Base-by-base conservation (phyloP, 2,329 filamentous ascomycete species). In the Penicillium fuscoglaucum region DNA sequence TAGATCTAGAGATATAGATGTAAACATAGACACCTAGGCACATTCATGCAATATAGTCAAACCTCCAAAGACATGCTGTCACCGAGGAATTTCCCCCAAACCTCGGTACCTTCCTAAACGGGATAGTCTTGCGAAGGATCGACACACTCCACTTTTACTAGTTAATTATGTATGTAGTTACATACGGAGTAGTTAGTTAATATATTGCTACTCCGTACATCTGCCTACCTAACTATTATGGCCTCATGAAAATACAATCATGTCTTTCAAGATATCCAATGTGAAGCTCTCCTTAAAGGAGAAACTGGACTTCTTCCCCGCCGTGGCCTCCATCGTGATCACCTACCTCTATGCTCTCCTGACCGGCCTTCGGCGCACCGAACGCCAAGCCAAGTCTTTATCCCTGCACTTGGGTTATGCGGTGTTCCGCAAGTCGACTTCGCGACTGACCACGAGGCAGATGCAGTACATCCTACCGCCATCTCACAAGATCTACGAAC, bases 331-430 rank as follows among this genome's bases (percentile, higher is more conserved):
- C 15, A 64, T 75, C 33, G 43, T 60, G 5, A 26, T 69, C 37
- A 65, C 70, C 4, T 63, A 63, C 21, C 59, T 70, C 47, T 73
- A 68, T 62, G 68, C 71, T 5, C 52, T 72, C 5, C 40, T 73
- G 29, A 72, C 69, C 0, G 65, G 70, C 7, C 48, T 71, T 19
- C 66, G 65, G 60, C 71, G 70, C 17, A 65, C 65, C 13, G 61
- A 69, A 15, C 60, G 66, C 28, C 62, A 73, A 59, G 72, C 73
- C 21, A 68, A 68, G 21, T 66, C 68, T 4, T 59, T 71, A 52
- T 60, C 70, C 44, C 59, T 75, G 45, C 73, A 75, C 61, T 58
- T 75, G 33, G 72, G 71, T 29, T 75, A 75, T 65, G 70, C 73
- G 1, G 58, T 71, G 8, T 66, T 73, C 39, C 70, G 73, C 53